Evolutionary conservation across 345 rosid genomes (phyloP), one percentile per base, ranked within the genome.

Genomic region (Lepidium didymum): DNA sequence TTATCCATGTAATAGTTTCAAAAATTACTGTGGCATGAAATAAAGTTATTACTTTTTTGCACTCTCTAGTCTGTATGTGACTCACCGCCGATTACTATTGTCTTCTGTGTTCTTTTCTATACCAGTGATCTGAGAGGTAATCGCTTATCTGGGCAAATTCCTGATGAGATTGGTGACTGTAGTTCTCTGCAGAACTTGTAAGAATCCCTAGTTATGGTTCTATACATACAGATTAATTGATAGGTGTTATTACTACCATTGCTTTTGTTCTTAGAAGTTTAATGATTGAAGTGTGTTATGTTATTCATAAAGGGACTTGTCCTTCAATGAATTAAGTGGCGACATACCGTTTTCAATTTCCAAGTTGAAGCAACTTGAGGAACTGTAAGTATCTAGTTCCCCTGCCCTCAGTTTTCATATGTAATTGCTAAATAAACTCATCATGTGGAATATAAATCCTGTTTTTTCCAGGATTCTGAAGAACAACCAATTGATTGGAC

Each of bases 101-200:
- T 62, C 13, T 40, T 49, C 31, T 41, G 15, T 42, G 33, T 1
- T 29, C 33, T 2, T 64, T 3, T 68, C 41, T 63, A 3, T 69
- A 31, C 8, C 68, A 94, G 97, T 63, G 97, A 89, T 77, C 86
- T 94, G 7, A 80, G 79, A 64, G 87, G 87, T 37, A 94, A 94
- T 75, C 85, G 68, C 49, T 85, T 91, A 18, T 81, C 92, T 2
- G 97, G 99, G 14, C 99, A 94, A 77, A 94, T 94, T 43, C 99
- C 97, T 27, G 97, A 89, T 64, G 99, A 94, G 82, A 91, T 94
- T 61, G 99, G 97, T 49, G 96, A 89, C 72, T 94, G 97, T 69
- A 82, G 91, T 23, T 85, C 93, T 40, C 64, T 94, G 59, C 72
- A 68, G 73, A 84, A 76, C 80, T 56, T 94, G 99, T 94, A 82